These are phyloP conservation scores for Priceomyces melissophilus DNA, from an alignment of 805 yeast genomes.

Conservation along the genomic window DNA sequence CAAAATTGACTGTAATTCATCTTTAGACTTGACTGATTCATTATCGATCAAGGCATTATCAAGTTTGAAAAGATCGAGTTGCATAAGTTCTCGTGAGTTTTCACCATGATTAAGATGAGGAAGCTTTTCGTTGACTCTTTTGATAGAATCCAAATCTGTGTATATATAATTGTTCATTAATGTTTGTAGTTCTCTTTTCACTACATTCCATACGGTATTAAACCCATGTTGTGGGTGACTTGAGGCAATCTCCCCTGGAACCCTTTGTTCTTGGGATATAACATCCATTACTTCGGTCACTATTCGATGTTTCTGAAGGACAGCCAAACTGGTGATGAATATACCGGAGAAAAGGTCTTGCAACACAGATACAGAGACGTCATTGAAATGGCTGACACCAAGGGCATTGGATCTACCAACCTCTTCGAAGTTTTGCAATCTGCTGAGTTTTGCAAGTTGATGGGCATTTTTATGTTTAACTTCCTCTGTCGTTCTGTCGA, in stretches of 20 bases:
- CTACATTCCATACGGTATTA: conserved; percentile 25
- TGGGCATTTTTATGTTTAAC: conserved; percentile 52
- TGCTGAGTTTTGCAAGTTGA: conserved; percentile 24
- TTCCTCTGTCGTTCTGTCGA: conserved; percentile 62
- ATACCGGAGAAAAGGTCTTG: conserved; percentile 69
- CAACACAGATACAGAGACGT: conserved; percentile 51
- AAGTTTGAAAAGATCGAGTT: conserved; percentile 26
- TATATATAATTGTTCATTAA: conserved; percentile 33
- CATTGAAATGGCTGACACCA: conserved; percentile 35
- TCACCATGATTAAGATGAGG: conserved; percentile 14
- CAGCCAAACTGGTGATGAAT: conserved; percentile 59
- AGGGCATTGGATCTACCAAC: conserved; percentile 16
- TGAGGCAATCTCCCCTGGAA: conserved; percentile 7
- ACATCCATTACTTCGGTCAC: conserved; percentile 52
- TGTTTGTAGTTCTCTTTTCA: conserved; percentile 30
- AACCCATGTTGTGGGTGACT: conserved; percentile 10
- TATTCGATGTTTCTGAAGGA: conserved; percentile 68
- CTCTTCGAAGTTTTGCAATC: conserved; percentile 28
- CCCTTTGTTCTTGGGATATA: conserved; percentile 21
- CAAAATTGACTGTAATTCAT: conserved; percentile 34
- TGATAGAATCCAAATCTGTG: conserved; percentile 13
- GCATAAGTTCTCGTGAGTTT: conserved; percentile 19
- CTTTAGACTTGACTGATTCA: conserved; percentile 21
- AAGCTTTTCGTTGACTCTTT: conserved; percentile 1
- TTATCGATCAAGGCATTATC: conserved; percentile 26